Base-by-base conservation (phyloP, 331 rosid genomes). In the Malus hybrid region DNA sequence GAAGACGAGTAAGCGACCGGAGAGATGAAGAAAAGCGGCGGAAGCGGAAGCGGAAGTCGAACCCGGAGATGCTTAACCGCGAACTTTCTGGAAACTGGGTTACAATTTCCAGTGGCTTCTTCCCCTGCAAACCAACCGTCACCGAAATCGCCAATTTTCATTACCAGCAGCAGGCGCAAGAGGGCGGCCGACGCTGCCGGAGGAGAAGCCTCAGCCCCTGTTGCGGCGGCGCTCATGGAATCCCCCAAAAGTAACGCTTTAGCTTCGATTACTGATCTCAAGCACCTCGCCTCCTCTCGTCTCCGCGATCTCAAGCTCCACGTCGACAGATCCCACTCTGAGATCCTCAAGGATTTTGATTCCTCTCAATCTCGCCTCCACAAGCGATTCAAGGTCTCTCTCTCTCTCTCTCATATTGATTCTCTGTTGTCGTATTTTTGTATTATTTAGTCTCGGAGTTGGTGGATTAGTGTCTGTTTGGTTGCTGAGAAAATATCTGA, bases 291-390 rank as follows among this genome's bases (percentile, higher is more conserved):
- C 33, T 83, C 95, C 71, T 86, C 96, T 11, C 87, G 86, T 28
- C 70, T 91, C 61, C 81, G 65, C 50, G 95, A 91, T 81, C 89
- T 93, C 75, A 91, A 87, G 86, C 86, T 92, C 75, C 89, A 83
- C 62, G 70, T 91, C 67, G 98, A 93, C 72, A 86, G 83, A 27
- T 90, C 95, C 76, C 96, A 93, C 87, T 83, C 94, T 3, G 95
- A 67, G 34, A n/a, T n/a, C n/a, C n/a, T n/a, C n/a, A n/a, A n/a
- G n/a, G n/a, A n/a, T n/a, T n/a, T n/a, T n/a, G n/a, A n/a, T n/a
- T n/a, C n/a, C n/a, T n/a, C n/a, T n/a, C n/a, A n/a, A n/a, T n/a
- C n/a, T n/a, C n/a, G n/a, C n/a, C n/a, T n/a, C n/a, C n/a, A n/a
- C n/a, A n/a, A n/a, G n/a, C n/a, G n/a, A n/a, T n/a, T n/a, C n/a